These are phyloP conservation scores for Ustilago lituana DNA, from an alignment of 1,284 basidiomycete genomes.

Conservation along the genomic window DNA sequence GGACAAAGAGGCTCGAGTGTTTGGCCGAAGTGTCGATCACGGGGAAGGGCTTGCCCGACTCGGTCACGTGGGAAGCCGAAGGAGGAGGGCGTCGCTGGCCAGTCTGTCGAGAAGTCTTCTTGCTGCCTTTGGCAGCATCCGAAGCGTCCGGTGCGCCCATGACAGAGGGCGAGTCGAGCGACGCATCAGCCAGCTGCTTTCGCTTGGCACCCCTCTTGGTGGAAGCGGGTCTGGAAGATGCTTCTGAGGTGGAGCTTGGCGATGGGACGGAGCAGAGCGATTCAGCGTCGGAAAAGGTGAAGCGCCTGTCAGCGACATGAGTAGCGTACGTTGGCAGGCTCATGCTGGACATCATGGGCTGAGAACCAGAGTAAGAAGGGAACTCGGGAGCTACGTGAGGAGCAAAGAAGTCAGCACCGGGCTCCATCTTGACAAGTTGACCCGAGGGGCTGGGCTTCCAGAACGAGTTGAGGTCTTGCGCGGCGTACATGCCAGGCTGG, in stretches of 20 bases:
- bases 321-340: slow-evolving; percentile 34
- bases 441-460: slow-evolving; percentile 22
- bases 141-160: slow-evolving; percentile 4
- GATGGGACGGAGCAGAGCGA: slow-evolving; percentile 29
- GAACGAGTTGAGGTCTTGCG: slow-evolving; percentile 24
- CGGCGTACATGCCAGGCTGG: slow-evolving; percentile 27
- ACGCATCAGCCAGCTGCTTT: slow-evolving; percentile 19
- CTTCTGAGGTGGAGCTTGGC: slow-evolving; percentile 32
- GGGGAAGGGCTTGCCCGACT: slow-evolving; percentile 65
- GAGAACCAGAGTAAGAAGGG: slow-evolving; percentile 14
- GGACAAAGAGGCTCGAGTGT: slow-evolving; percentile 73
- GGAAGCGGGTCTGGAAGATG: slow-evolving; percentile 17
- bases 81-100: slow-evolving; percentile 58
- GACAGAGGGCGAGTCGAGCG: slow-evolving; percentile 12
- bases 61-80: slow-evolving; percentile 62
- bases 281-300: slow-evolving; percentile 37
- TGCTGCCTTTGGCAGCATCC: slow-evolving; percentile 13
- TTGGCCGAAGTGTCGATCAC: slow-evolving; percentile 66
- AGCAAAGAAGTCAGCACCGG: slow-evolving; percentile 20
- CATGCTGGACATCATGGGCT: slow-evolving; percentile 36
- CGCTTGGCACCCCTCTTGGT: slow-evolving; percentile 36
- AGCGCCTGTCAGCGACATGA: slow-evolving; percentile 25
- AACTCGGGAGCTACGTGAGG: slow-evolving; percentile 15
- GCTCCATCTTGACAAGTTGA: slow-evolving; percentile 35
- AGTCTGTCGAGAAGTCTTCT: slow-evolving; percentile 15